phyloP scores from a whole-genome alignment of 208 protist genomes.

The Blastocrithidia nonstop region DNA sequence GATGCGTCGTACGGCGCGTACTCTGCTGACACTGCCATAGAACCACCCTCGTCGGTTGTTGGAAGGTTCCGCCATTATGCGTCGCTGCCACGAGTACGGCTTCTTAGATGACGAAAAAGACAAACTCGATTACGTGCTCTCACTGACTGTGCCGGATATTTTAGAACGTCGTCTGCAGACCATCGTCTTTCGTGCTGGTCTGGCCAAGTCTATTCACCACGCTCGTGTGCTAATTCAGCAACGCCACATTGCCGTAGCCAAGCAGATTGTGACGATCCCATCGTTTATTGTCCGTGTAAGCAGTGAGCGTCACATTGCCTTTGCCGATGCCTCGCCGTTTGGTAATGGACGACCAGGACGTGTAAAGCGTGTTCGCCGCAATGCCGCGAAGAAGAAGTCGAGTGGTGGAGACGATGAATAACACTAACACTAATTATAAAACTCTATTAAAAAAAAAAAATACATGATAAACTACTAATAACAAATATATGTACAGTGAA shows the following conservation, averaged over 20 bases:
- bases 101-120: constrained; percentile 97
- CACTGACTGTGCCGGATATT: constrained; percentile 98
- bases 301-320: constrained; percentile 98
- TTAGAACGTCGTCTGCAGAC: constrained; percentile 99
- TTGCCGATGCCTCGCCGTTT: constrained; percentile 92
- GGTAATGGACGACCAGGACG: constrained; percentile 92
- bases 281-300: constrained; percentile 98
- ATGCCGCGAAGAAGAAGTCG: constrained; percentile 53
- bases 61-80: constrained; percentile 98
- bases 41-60: constrained; percentile 94
- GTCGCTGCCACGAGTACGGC: constrained; percentile 96
- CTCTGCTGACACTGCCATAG: constrained; percentile 98
- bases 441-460: constrained; percentile 1
- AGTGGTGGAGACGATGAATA: constrained; percentile 28
- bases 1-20: constrained; percentile 97
- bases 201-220: constrained; percentile 99
- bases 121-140: constrained; percentile 99
- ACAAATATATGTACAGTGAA: too few species aligned
- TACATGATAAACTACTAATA: neutral
- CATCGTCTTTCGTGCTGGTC: constrained; percentile 94
- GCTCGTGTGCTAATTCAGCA: constrained; percentile 98
- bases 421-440: neutral
- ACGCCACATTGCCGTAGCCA: constrained; percentile 99
- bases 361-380: constrained; percentile 86
- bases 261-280: constrained; percentile 99